Evolutionary conservation across 2,329 filamentous ascomycete species (phyloP).

Genomic region (Coniochaeta pulveracea): DNA sequence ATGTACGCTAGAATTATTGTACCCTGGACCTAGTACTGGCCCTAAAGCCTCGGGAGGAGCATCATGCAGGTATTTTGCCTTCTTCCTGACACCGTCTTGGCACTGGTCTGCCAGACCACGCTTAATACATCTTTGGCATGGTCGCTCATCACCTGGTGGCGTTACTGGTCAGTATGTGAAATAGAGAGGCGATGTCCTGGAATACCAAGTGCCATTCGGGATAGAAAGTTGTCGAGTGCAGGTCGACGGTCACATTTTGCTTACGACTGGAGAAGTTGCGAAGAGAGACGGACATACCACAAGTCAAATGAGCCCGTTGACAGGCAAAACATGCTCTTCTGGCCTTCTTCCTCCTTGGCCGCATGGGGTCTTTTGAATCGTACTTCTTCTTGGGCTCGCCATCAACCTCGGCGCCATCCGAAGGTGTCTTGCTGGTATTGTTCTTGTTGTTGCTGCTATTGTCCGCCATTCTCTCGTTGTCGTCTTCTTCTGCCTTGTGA

Average conservation of each 20-base stretch:
- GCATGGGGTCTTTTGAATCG: constrained; percentile 78
- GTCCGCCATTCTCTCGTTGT: constrained; percentile 42
- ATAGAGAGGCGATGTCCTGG: background rate
- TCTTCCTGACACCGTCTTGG: constrained; percentile 94
- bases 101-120: constrained; percentile 83
- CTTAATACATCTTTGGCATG: constrained; percentile 89
- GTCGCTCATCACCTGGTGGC: constrained; percentile 75
- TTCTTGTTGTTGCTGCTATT: constrained; percentile 38
- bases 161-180: constrained; percentile 18
- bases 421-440: constrained; percentile 35
- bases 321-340: constrained; percentile 92
- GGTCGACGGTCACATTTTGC: too few relatives aligned
- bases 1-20: too few relatives aligned
- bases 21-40: constrained; percentile 67
- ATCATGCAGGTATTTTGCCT: constrained; percentile 97
- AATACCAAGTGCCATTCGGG: too few relatives aligned
- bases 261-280: too few relatives aligned
- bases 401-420: constrained; percentile 31
- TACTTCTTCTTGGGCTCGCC: constrained; percentile 54
- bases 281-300: constrained; percentile 61
- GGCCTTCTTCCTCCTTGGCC: constrained; percentile 90
- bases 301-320: constrained; percentile 93
- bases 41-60: constrained; percentile 80
- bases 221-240: too few relatives aligned
- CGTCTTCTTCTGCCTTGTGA: constrained; percentile 31